Base-by-base conservation (phyloP, 257 asterid species). In the Nyctanthes arbortristis region DNA sequence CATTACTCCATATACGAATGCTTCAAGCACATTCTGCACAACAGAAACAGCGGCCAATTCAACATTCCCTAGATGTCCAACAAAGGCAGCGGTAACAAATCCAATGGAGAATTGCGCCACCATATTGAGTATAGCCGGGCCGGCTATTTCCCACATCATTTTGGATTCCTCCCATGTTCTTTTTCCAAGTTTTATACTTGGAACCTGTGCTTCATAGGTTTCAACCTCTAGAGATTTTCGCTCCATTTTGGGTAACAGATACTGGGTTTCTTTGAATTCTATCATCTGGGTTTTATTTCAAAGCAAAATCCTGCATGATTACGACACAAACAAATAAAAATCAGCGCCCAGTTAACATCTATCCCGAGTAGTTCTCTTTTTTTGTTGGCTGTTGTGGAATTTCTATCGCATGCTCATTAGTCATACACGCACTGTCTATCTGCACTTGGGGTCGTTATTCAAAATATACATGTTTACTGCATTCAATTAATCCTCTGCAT, bases 21-120 rank as follows among this genome's bases (percentile, higher is more conserved):
- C 96, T 73, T 85, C 93, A 14, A 91, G 77, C 24, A 91, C 96
- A 68, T 85, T 87, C 83, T 87, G 95, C 8, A 87, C 95, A 20
- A 91, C 73, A 1, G 96, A 87, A 33, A 91, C 89, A 33, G 95
- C 96, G 18, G 97, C 96, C 31, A 91, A 88, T 62, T 91, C 95
- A 4, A 84, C 39, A 56, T 82, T 84, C 0, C 97, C 97, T 16
- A 91, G 73, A 69, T 87, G 97, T 0, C 97, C 97, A 4, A 80
- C 92, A 27, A 89, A 91, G 0, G 96, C 96, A 37, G 79, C 59
- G 20, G 88, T 89, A 65, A 87, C 89, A 59, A 87, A 75, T 10
- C 86, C 91, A 49, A 89, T 71, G 18, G 97, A 91, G 77, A 87
- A 91, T 47, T 89, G 96, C 1, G 95, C 82, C 31, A 89, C 93